A percentile compares a stretch with the other conserved stretches of the same genome.
phyloP scores from a whole-genome alignment of 306 rosid species.

The Phaseolus lunatus region DNA sequence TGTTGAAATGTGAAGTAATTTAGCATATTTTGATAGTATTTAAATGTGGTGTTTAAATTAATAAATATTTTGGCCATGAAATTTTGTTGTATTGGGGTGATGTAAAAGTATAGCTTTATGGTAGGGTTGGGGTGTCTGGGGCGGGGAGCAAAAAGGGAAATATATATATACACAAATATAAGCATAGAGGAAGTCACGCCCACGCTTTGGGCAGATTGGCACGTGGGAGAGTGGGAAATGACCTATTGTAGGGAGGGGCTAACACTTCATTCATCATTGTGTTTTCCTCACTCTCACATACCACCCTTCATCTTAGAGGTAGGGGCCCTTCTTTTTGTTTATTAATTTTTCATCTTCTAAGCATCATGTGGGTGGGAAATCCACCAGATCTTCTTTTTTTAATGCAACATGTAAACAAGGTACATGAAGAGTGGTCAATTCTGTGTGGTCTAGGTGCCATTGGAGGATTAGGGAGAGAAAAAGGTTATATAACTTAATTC shows the following conservation, averaged over 20 bases:
- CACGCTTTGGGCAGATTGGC: constrained; percentile 51
- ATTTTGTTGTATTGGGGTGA: no score
- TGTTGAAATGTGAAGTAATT: no score
- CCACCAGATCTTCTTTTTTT: background rate
- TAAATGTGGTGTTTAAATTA: no score
- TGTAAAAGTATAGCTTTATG: constrained; percentile 49
- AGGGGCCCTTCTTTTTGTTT: background rate
- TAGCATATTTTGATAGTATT: no score
- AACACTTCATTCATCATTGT: constrained; percentile 50
- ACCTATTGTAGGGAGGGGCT: constrained; percentile 55
- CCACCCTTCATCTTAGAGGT: constrained; percentile 12
- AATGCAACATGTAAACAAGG: constrained; percentile 17
- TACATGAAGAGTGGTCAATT: constrained; percentile 31
- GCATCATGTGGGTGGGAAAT: constrained; percentile 44
- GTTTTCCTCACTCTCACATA: constrained; percentile 50
- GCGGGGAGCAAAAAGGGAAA: constrained; percentile 53
- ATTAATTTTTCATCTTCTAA: background rate
- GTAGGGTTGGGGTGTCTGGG: constrained; percentile 75
- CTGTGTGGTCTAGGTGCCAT: background rate
- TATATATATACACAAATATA: no score
- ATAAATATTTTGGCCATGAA: no score
- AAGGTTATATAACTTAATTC: background rate
- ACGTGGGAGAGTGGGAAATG: constrained; percentile 69
- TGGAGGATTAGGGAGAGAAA: background rate
- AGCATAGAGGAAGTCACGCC: no score